These are phyloP conservation scores for Candida manassasensis DNA, from an alignment of 805 yeast genomes.

Conservation along the genomic window DNA sequence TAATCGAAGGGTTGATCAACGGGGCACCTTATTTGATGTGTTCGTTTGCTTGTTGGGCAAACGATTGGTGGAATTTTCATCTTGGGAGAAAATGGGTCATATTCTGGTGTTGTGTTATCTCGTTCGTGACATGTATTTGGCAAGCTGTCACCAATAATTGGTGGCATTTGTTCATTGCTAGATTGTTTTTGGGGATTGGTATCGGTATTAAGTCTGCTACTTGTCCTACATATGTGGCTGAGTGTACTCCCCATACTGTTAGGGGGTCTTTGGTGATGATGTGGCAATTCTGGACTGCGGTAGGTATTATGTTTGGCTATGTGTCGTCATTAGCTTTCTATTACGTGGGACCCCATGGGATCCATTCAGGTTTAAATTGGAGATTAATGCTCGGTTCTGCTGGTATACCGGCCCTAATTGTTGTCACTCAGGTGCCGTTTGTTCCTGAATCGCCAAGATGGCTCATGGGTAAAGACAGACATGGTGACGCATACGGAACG, in stretches of 20 bases:
- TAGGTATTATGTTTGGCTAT: conserved; percentile 67
- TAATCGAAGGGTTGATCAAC: conserved; percentile 58
- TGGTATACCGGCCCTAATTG: conserved; percentile 52
- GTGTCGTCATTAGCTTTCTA: conserved; percentile 58
- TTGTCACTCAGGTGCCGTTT: conserved; percentile 45
- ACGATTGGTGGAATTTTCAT: conserved; percentile 46
- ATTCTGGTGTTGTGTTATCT: conserved; percentile 55
- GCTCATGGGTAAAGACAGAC: conserved; percentile 52
- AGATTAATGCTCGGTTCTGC: conserved; percentile 64
- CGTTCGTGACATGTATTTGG: conserved; percentile 62
- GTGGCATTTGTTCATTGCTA: conserved; percentile 42
- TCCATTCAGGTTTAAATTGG: conserved; percentile 49
- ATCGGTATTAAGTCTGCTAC: conserved; percentile 66
- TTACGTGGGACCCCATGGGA: conserved; percentile 43
- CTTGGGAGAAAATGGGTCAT: conserved; percentile 60
- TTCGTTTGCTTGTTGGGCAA: conserved; percentile 58
- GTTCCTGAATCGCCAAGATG: conserved; percentile 73
- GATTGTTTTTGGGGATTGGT: conserved; percentile 48
- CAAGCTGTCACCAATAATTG: conserved; percentile 59
- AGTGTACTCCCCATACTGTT: conserved; percentile 51
- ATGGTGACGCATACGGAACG: conserved; percentile 46
- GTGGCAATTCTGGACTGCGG: conserved; percentile 76
- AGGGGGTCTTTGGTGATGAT: conserved; percentile 67
- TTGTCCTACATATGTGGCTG: conserved; percentile 67
- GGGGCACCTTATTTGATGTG: conserved; percentile 65